These are phyloP conservation scores for Domatiomyces catenatus DNA, from an alignment of 2,329 filamentous ascomycete genomes.

Conservation along the genomic window DNA sequence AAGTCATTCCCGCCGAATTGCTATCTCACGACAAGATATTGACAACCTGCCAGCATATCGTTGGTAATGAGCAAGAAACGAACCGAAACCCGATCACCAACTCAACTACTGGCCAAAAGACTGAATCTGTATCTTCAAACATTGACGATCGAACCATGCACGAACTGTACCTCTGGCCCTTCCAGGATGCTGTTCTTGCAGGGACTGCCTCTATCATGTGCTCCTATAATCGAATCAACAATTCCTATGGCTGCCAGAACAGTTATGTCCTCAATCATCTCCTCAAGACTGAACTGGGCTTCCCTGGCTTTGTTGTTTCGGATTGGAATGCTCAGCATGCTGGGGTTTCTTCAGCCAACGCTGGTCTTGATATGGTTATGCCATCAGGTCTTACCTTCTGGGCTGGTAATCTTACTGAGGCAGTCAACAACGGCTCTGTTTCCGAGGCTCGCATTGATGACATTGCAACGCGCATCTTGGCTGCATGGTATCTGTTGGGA, in stretches of 20 bases:
- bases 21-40: not conserved
- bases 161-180: conserved; percentile 65
- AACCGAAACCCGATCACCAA: conserved; percentile 27
- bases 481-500: conserved; percentile 30
- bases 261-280: conserved; percentile 31
- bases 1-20: not conserved
- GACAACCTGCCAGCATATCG: conserved; percentile 26
- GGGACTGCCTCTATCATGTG: conserved; percentile 43
- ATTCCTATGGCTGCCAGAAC: conserved; percentile 35
- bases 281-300: conserved; percentile 37
- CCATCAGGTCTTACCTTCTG: conserved; percentile 24
- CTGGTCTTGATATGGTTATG: conserved; percentile 34
- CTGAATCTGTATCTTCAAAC: conserved; percentile 33
- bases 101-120: conserved; percentile 31
- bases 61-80: conserved; percentile 54
- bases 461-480: conserved; percentile 33
- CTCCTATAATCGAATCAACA: conserved; percentile 32
- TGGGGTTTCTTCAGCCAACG: conserved; percentile 26
- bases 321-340: conserved; percentile 33
- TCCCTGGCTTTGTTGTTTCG: conserved; percentile 33
- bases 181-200: conserved; percentile 54
- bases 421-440: conserved; percentile 27
- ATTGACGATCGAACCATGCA: conserved; percentile 60
- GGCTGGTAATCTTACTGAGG: conserved; percentile 23
- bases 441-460: conserved; percentile 29